Base-by-base conservation (phyloP, 2,329 filamentous ascomycete genomes). In the Alternaria solani region DNA sequence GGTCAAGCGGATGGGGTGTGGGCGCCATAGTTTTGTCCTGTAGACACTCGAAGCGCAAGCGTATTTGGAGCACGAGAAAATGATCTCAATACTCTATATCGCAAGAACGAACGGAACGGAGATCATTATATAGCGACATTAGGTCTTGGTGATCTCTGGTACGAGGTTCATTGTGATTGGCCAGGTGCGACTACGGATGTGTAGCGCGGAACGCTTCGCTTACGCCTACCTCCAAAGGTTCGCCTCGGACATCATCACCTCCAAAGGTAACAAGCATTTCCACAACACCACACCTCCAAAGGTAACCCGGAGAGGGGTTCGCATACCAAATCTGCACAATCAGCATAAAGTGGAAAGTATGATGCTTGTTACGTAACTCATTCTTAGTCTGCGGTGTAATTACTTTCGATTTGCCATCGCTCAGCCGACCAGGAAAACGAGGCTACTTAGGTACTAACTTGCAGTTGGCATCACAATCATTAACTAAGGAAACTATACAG, bases 1-100 rank as follows among this genome's bases (percentile, higher is more conserved):
- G 61, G 11, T 63, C 61, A 34, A 63, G 57, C 14, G 61, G 61
- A 23, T 63, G 61, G 0, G 46, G 59, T 14, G 12, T 11, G 16
- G 4, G 4, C n/a, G 43, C 16, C 43, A 47, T 47, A 12, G 16
- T 30, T 11, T 12, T 9, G 16, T 11, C 11, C n/a, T 41, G 2
- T 23, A 14, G 14, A 23, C 18, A 18, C 18, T 18, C 36, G 7
- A 5, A 11, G 36, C n/a, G 36, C 36, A 39, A 20, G 8, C 6
- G 36, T 39, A 2, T 20, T 5, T 1, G 7, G 4, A 39, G 7
- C n/a, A 39, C 2, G 1, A n/a, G 4, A 5, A 20, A 20, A 4
- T 1, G 36, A 20, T n/a, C n/a, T 39, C 1, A 18, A 7, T 20
- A 20, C n/a, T 41, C 38, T 23, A 23, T 18, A 0, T 3, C 7